phyloP scores from a whole-genome alignment of 352 stramenopile species.

The Pythium graminicola region DNA sequence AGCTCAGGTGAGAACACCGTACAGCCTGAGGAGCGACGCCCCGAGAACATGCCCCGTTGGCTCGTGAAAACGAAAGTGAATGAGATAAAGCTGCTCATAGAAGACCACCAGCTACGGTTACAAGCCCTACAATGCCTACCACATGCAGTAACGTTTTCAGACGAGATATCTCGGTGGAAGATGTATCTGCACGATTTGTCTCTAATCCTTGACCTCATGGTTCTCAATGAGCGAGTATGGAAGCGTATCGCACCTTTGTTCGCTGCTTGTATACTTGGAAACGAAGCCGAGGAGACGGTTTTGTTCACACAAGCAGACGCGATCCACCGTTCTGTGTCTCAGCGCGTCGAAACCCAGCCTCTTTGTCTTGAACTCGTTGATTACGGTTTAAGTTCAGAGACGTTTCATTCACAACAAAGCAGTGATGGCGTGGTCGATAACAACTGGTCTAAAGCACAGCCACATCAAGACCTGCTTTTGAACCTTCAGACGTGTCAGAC shows the following conservation, averaged over 20 bases:
- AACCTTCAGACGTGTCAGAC: conserved; percentile 33
- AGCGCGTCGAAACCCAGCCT: conserved; percentile 24
- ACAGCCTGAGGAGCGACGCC: background rate
- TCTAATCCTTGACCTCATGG: conserved; percentile 34
- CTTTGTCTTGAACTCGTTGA: conserved; percentile 33
- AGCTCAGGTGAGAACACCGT: background rate
- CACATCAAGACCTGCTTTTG: conserved; percentile 20
- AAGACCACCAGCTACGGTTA: conserved; percentile 54
- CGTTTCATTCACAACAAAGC: background rate
- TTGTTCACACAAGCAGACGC: conserved; percentile 37
- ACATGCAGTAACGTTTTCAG: conserved; percentile 37
- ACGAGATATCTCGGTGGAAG: conserved; percentile 43
- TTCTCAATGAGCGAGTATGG: conserved; percentile 41
- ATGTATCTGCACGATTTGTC: conserved; percentile 38
- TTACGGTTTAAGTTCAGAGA: background rate
- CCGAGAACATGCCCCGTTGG: background rate
- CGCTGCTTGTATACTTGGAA: conserved; percentile 39
- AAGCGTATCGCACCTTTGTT: conserved; percentile 44
- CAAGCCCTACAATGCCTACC: conserved; percentile 43
- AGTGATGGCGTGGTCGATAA: background rate
- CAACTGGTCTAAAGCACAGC: background rate
- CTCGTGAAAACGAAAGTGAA: conserved; percentile 33
- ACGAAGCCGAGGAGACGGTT: conserved; percentile 31
- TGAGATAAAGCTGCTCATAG: conserved; percentile 38
- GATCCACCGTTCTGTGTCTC: conserved; percentile 32